Conservation (phyloP, 495 filamentous ascomycete genomes). For the Aspergillus indologenus region DNA sequence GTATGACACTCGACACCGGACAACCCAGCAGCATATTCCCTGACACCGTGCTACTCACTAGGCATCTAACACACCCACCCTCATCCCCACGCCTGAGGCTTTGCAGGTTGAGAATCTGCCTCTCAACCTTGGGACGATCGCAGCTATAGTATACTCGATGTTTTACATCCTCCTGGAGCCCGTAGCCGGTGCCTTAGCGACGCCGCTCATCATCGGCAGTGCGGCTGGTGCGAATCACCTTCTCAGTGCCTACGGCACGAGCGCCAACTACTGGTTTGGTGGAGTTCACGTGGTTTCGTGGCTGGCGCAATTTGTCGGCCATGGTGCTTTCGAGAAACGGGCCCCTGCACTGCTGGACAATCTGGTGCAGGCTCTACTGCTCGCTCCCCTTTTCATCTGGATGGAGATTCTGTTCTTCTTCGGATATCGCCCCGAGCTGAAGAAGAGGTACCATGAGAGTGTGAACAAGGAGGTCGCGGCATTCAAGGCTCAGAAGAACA, state of each 20-base stretch:
- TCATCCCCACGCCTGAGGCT: conserved; percentile 68
- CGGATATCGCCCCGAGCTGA: conserved; percentile 86
- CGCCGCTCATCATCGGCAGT: conserved; percentile 67
- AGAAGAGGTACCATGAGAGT: conserved; percentile 69
- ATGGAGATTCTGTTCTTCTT: conserved; percentile 89
- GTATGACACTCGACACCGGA: conserved; percentile 48
- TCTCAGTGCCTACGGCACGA: conserved; percentile 58
- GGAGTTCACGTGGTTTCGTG: conserved; percentile 70
- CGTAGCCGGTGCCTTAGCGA: conserved; percentile 73
- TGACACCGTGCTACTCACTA: conserved; percentile 30
- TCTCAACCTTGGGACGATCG: conserved; percentile 75
- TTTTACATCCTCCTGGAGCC: conserved; percentile 94
- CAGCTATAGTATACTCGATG: conserved; percentile 64
- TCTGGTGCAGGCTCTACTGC: conserved; percentile 80
- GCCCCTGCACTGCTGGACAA: conserved; percentile 91
- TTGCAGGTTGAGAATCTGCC: conserved; percentile 73
- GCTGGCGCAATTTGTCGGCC: conserved; percentile 87
- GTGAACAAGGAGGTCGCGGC: conserved; percentile 60
- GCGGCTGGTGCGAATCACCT: conserved; percentile 76
- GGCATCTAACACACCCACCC: conserved; percentile 71
- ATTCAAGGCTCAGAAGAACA: conserved; percentile 36
- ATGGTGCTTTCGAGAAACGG: conserved; percentile 83
- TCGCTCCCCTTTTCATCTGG: conserved; percentile 99
- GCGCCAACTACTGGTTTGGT: conserved; percentile 67
- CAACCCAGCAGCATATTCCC: conserved; percentile 6